Conservation (phyloP, 805 yeast species). For the Kluyveromyces dobzhanskii region DNA sequence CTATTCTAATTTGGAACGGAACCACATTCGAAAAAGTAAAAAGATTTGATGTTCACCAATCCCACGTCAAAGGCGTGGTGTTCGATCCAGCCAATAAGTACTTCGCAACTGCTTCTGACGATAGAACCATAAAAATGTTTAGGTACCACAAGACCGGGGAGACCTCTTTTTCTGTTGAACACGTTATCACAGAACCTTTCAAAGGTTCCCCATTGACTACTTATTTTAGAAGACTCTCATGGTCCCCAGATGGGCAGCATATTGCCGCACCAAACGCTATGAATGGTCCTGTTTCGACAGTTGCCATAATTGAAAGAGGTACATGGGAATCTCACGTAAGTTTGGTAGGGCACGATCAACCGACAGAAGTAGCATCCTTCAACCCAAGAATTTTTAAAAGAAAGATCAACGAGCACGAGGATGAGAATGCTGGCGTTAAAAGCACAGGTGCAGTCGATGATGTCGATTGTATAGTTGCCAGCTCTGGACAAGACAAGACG, state of each 20-base stretch:
- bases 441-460: conserved; percentile 15
- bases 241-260: conserved; percentile 89
- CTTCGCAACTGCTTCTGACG: conserved; percentile 96
- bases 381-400: conserved; percentile 53
- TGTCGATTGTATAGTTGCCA: conserved; percentile 71
- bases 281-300: conserved; percentile 72
- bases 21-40: conserved; percentile 78
- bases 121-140: conserved; percentile 80
- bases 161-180: conserved; percentile 79
- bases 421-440: conserved; percentile 9
- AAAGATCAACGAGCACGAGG: conserved; percentile 7
- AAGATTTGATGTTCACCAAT: conserved; percentile 85
- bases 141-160: conserved; percentile 71
- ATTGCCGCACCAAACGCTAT: conserved; percentile 82
- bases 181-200: conserved; percentile 77
- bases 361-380: conserved; percentile 72
- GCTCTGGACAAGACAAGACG: conserved; percentile 91
- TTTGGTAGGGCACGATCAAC: conserved; percentile 75
- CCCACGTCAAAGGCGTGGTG: conserved; percentile 92
- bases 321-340: conserved; percentile 71
- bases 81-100: conserved; percentile 98
- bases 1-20: conserved; percentile 91
- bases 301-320: conserved; percentile 67
- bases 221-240: conserved; percentile 75
- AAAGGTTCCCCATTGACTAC: conserved; percentile 84